Conservation (phyloP, 495 filamentous ascomycete species). For the Rusavskia elegans region DNA sequence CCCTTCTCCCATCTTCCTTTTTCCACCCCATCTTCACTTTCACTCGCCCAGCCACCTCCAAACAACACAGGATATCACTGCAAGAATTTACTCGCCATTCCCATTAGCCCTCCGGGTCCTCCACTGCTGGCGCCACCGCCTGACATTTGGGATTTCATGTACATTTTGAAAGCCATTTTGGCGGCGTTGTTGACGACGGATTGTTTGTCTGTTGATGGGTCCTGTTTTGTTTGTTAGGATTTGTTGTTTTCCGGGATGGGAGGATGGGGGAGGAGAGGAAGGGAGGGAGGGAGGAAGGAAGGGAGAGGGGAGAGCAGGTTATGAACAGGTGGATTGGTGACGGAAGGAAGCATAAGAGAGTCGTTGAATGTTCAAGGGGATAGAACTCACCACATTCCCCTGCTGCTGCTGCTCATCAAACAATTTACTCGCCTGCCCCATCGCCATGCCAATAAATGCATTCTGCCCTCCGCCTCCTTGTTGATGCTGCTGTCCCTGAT, state of each 20-base stretch:
- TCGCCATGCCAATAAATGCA: slow-evolving; percentile 49
- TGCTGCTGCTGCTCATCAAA: slow-evolving; percentile 41
- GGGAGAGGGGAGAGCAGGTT: too few species aligned
- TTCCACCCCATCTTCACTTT: too few species aligned
- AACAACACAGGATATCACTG: too few species aligned
- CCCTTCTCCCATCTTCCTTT: too few species aligned
- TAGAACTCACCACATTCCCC: slow-evolving; percentile 23
- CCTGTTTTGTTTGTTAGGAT: too few species aligned
- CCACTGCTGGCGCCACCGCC: slow-evolving; percentile 31
- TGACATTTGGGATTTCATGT: slow-evolving; percentile 37
- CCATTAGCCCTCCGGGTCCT: slow-evolving; percentile 33
- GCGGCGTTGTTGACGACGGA: slow-evolving; percentile 42
- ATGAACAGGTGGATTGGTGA: too few species aligned
- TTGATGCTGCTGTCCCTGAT: neutral
- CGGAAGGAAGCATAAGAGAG: too few species aligned
- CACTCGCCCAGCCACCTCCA: too few species aligned
- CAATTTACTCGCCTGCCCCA: slow-evolving; percentile 49
- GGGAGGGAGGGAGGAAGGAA: too few species aligned
- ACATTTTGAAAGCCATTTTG: slow-evolving; percentile 56
- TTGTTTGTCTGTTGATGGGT: slow-evolving; percentile 37
- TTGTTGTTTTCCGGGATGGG: too few species aligned
- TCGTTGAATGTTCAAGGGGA: too few species aligned
- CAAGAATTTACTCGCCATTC: slow-evolving; percentile 42
- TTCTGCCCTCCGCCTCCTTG: slow-evolving; percentile 30
- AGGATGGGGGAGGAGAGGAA: too few species aligned